Percentiles rank a stretch among this genome's conserved stretches.
Evolutionary conservation across 768 basidiomycete genomes (phyloP).

Genomic region (Tephrocybe sp.): DNA sequence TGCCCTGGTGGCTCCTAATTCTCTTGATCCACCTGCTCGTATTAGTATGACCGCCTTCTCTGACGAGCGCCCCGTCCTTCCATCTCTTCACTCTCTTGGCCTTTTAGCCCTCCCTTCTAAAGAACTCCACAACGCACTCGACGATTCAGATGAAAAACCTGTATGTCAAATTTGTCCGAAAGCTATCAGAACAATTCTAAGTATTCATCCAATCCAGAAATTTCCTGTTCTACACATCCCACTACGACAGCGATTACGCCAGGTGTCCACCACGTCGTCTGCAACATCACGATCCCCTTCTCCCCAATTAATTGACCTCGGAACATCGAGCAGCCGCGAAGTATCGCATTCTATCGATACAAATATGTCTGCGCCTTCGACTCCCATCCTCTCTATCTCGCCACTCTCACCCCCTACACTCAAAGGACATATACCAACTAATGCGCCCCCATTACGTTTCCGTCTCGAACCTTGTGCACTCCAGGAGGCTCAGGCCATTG

Average conservation of each 20-base stretch:
- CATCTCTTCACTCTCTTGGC: constrained; percentile 48
- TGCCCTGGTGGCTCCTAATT: constrained; percentile 33
- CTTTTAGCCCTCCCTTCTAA: constrained; percentile 26
- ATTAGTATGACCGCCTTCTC: too few relatives aligned
- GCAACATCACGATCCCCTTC: constrained; percentile 38
- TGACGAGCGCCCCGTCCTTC: constrained; percentile 47
- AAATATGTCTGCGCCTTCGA: constrained; percentile 19
- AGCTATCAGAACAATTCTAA: not conserved
- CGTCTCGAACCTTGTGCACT: constrained; percentile 47
- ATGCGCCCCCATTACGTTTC: constrained; percentile 13
- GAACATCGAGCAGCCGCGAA: constrained; percentile 9
- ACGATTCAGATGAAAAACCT: constrained; percentile 19
- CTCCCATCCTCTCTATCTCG: constrained; percentile 35
- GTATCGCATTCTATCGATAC: constrained; percentile 1
- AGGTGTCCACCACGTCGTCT: constrained; percentile 37
- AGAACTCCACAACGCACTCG: constrained; percentile 5
- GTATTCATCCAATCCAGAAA: constrained; percentile 15
- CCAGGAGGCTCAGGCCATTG: constrained; percentile 51
- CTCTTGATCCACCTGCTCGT: constrained; percentile 13
- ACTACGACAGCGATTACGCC: constrained; percentile 24
- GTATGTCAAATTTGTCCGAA: constrained; percentile 9
- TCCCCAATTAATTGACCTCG: constrained; percentile 24
- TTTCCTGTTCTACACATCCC: constrained; percentile 19
- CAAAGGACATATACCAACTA: constrained; percentile 16
- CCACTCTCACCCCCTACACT: constrained; percentile 19